Base-by-base conservation (phyloP, 176 grass and related monocot genomes). In the Tuctoria greenei region DNA sequence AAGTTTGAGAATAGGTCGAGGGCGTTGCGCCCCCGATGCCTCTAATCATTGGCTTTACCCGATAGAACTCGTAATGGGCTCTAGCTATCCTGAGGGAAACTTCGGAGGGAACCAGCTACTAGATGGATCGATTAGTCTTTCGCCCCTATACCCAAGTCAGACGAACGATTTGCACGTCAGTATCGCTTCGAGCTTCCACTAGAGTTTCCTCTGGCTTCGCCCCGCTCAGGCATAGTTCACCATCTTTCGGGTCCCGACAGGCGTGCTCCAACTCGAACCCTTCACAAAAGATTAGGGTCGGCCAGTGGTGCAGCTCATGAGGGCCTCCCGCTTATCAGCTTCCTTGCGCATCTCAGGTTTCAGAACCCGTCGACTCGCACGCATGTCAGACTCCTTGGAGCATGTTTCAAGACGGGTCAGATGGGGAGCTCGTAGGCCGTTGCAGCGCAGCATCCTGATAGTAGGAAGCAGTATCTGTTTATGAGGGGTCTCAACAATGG, bases 131-230 rank as follows among this genome's bases (percentile, higher is more conserved):
- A 91, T 88, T 93, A 89, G 90, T 92, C 86, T 89, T 92, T 92
- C 75, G 70, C 86, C 86, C 82, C 83, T 92, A 86, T 92, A 89
- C 90, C 86, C 86, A 84, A 86, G 86, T 89, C 86, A 77, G 86
- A 86, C 49, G 79, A 92, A 86, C 75, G 86, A 92, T 92, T 92
- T 92, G 83, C 90, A 92, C 90, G 82, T 88, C 83, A 89, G 86
- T 83, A 93, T 93, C 75, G 83, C 90, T 88, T 82, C 83, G 86
- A 78, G 90, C 90, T 83, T 93, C 90, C 80, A 89, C 90, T 83
- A 92, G 83, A 86, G 90, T 89, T 93, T 89, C 90, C 86, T 86
- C 76, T 81, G 43, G 84, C 79, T 82, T 87, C 71, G 35, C 79
- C 74, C 45, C 66, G 76, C 83, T 89, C 86, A 84, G 86, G 86